Percentiles rank a stretch among this genome's conserved stretches.
Conservation (phyloP, 441 rosid species). For the California macrophylla region DNA sequence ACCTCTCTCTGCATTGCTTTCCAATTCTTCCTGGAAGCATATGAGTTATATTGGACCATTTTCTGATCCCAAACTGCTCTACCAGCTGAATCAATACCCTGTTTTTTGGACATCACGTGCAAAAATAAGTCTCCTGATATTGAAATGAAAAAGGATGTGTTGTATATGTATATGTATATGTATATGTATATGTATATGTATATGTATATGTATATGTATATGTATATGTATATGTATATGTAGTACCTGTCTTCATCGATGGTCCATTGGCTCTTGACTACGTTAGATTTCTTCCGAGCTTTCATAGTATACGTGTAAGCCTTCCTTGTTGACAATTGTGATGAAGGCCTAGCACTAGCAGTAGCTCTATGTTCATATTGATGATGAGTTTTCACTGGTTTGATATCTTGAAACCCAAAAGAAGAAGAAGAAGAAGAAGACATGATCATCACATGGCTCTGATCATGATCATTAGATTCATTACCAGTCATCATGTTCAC, state of each 20-base stretch:
- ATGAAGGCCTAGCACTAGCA: too few relatives aligned
- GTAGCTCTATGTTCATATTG: neutral
- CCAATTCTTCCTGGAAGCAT: constrained; percentile 83
- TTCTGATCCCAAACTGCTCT: constrained; percentile 57
- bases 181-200: too few relatives aligned
- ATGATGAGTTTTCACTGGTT: constrained; percentile 22
- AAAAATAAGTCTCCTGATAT: too few relatives aligned
- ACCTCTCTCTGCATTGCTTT: constrained; percentile 90
- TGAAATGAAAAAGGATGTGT: too few relatives aligned
- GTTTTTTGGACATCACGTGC: too few relatives aligned
- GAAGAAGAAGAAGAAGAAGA: constrained; percentile 9
- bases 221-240: too few relatives aligned
- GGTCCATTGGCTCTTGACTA: constrained; percentile 83
- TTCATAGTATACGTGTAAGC: constrained; percentile 16
- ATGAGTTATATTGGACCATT: constrained; percentile 81
- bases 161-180: too few relatives aligned
- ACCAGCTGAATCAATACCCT: constrained; percentile 59
- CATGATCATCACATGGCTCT: constrained; percentile 16
- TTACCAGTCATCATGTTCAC: neutral
- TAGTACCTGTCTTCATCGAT: constrained; percentile 69
- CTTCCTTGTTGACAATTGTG: neutral
- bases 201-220: too few relatives aligned
- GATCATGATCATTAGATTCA: neutral
- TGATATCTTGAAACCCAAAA: constrained; percentile 27
- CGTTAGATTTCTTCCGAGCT: constrained; percentile 42